Base-by-base conservation (phyloP, 2,329 filamentous ascomycete genomes). In the Colletotrichum sublineola region DNA sequence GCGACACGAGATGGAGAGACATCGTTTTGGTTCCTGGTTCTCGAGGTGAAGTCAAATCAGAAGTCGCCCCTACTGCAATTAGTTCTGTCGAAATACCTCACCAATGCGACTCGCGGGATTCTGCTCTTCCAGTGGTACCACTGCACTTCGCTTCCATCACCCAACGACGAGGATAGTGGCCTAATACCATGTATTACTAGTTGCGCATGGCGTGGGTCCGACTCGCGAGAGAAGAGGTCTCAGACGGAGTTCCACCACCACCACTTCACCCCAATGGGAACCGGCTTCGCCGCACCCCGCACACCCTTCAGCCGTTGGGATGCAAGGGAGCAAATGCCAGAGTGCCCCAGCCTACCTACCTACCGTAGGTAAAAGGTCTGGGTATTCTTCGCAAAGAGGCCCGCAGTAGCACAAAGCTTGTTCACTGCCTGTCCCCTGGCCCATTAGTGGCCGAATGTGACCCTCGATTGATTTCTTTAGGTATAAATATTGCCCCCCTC, bases 401-500 rank as follows among this genome's bases (percentile, higher is more conserved):
- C 62, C 63, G 63, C 67, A 67, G 31, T 31, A 66, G 20, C 58
- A 48, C 53, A 72, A 72, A 72, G 69, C 66, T 72, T 72, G 65
- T 72, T 71, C 33, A n/a, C 15, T 57, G 53, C 46, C 44, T 50
- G 60, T 40, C 38, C 69, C 46, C 8, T 63, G 60, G n/a, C 6
- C 24, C 44, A n/a, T 29, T 40, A 38, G 63, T 44, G 44, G 20
- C 24, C n/a, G 15, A 14, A 57, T 33, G 18, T 53, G 56, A 29
- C 31, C 46, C 29, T 66, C 38, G 15, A 46, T 33, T 52, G 24
- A 33, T 33, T 38, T 33, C 56, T 31, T 42, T 42, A 36, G 24
- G 24, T 24, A 24, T 5, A 31, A 33, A 24, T 20, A 20, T 24
- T 57, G 38, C 8, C 9, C 29, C 60, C 40, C 11, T 15, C 15